These are phyloP conservation scores for Moringa oleifera DNA, from an alignment of 345 rosid genomes.

Conservation along the genomic window DNA sequence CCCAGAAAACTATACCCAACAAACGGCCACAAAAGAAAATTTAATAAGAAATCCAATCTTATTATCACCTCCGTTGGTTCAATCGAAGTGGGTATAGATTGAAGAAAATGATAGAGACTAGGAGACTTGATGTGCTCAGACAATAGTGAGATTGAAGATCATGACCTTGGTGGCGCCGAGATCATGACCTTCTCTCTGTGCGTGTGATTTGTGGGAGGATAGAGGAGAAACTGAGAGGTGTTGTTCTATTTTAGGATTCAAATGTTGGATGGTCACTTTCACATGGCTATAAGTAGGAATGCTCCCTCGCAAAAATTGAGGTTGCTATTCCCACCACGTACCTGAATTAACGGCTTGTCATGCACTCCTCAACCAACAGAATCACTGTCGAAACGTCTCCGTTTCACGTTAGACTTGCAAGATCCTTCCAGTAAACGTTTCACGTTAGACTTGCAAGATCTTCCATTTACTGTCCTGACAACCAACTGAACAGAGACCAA, in stretches of 20 bases:
- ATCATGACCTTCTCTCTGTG: constrained; percentile 39
- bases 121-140: neutral
- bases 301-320: constrained; percentile 19
- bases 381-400: no score
- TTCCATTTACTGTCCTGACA: no score
- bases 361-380: constrained; percentile 10
- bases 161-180: constrained; percentile 41
- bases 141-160: constrained; percentile 36
- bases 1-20: neutral
- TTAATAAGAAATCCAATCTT: constrained; percentile 5
- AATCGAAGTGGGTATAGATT: constrained; percentile 3
- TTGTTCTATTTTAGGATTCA: constrained; percentile 21
- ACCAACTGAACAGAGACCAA: no score
- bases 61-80: neutral
- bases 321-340: constrained; percentile 11
- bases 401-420: no score
- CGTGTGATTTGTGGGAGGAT: constrained; percentile 6
- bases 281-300: constrained; percentile 23
- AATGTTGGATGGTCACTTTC: constrained; percentile 27
- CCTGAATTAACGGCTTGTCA: constrained; percentile 55
- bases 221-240: constrained; percentile 15
- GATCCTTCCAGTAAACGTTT: no score
- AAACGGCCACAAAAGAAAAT: constrained; percentile 8
- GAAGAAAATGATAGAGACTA: neutral
- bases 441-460: no score